A percentile compares a stretch with the other conserved stretches of the same genome.
Conservation (phyloP, 257 asterid genomes). For the Pogostemon cablin region DNA sequence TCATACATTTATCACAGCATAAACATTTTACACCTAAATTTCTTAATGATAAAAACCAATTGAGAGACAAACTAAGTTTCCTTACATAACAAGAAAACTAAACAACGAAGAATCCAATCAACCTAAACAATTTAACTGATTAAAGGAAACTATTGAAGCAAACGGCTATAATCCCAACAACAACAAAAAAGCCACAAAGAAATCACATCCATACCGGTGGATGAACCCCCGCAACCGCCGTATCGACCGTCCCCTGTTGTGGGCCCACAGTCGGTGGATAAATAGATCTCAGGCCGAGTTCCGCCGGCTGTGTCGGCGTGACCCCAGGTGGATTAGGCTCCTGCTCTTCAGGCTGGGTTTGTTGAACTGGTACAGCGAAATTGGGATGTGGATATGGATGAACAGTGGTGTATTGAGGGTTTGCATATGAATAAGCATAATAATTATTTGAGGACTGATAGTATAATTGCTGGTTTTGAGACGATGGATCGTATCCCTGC, state of each 20-base stretch:
- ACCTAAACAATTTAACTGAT: conserved; percentile 1
- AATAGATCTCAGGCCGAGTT: conserved; percentile 23
- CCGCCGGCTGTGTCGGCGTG: conserved; percentile 35
- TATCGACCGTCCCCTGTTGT: conserved; percentile 34
- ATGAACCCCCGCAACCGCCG: conserved; percentile 36
- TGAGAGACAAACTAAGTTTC: background rate
- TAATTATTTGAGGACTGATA: conserved; percentile 33
- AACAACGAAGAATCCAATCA: conserved; percentile 15
- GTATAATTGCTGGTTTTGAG: conserved; percentile 34
- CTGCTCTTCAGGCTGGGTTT: conserved; percentile 42
- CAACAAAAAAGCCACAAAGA: background rate
- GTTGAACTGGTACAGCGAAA: conserved; percentile 30
- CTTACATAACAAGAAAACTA: background rate
- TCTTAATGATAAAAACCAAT: background rate
- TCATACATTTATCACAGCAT: too few species aligned
- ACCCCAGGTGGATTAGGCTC: conserved; percentile 65
- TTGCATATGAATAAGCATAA: conserved; percentile 37
- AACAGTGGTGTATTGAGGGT: conserved; percentile 36
- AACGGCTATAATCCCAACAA: background rate
- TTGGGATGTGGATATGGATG: conserved; percentile 40
- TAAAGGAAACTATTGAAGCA: background rate
- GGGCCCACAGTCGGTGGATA: conserved; percentile 32
- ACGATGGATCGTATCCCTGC: conserved; percentile 37
- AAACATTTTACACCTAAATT: background rate
- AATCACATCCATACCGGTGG: conserved; percentile 42